Evolutionary conservation across 1,139 yeast genomes (phyloP), one percentile per base, ranked within the genome.

Genomic region (Citeromyces siamensis): DNA sequence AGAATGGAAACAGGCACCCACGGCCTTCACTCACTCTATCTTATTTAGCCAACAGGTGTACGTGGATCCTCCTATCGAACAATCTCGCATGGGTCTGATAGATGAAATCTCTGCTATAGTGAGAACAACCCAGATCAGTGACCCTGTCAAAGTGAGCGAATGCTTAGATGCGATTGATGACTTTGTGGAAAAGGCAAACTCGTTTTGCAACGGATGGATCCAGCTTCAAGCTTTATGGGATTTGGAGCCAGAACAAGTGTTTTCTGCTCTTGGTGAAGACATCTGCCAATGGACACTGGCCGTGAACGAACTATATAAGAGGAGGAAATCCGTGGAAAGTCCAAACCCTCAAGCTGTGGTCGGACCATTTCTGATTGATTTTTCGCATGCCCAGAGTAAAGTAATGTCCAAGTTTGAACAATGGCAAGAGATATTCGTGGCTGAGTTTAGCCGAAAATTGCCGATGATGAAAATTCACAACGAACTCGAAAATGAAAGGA

Each of bases 221-320:
- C 58, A 57, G 21, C 59, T 79, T 23, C 82, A 77, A 47, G 56
- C 66, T 2, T 53, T 81, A 4, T 78, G 88, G 83, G 79, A 71
- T 41, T 46, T 69, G 10, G 60, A 60, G 19, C 46, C 62, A 0
- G 60, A 59, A 5, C 52, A 55, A 38, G 51, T 64, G 33, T 49
- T 51, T 42, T 41, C 44, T 19, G 28, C 46, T 13, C 48, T 67
- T 8, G 67, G 64, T 2, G 43, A 50, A 5, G 56, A 63, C 17
- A 46, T 77, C 35, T 43, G 46, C 0, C 45, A 47, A 10, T 79
- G 88, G 90, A 48, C 68, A 20, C 55, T 55, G 3, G 47, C 66
- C 2, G 49, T 77, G 22, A 51, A 55, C 5, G 71, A 70, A 13
- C 55, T 78, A 6, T 55, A 69, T n/a, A 48, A 53, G 5, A 58